These are phyloP conservation scores for Monilinia vaccinii-corymbosi DNA, from an alignment of 2,329 filamentous ascomycete genomes.

Conservation along the genomic window DNA sequence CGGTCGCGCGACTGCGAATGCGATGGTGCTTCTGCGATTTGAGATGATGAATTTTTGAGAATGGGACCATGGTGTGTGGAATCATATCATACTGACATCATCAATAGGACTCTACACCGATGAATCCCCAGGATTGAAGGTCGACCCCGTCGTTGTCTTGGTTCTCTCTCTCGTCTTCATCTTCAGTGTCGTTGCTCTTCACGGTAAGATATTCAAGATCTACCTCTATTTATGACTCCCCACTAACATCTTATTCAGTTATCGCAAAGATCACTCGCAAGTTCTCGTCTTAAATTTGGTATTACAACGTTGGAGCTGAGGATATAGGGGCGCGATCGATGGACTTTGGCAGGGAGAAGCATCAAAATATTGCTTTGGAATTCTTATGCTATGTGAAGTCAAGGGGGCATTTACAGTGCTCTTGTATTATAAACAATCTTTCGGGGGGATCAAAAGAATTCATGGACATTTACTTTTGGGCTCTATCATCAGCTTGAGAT, in stretches of 20 bases:
- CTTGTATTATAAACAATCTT: constrained; percentile 11
- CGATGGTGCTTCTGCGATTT: not conserved
- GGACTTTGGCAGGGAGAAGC: not conserved
- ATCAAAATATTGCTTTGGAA: not conserved
- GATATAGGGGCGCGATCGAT: not conserved
- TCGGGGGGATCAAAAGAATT: constrained; percentile 5
- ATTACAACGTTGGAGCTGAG: constrained; percentile 2
- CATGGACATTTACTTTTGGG: not conserved
- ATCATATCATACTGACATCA: constrained; percentile 9
- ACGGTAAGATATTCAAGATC: constrained; percentile 55
- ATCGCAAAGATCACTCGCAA: constrained; percentile 91
- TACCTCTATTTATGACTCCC: not conserved
- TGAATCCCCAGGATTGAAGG: constrained; percentile 93
- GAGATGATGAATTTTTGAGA: not conserved
- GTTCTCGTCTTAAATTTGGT: constrained; percentile 46
- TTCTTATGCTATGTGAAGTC: not conserved
- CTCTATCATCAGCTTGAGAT: not conserved
- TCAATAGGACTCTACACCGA: constrained; percentile 82
- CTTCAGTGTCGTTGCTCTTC: constrained; percentile 93
- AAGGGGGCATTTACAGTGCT: constrained; percentile 1
- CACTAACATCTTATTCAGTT: constrained; percentile 43
- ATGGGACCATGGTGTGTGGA: not conserved
- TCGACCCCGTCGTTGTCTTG: constrained; percentile 94
- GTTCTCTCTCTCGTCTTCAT: constrained; percentile 97
- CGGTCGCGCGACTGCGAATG: not conserved